Evolutionary conservation across 345 rosid species (phyloP).

Genomic region (Brassica incana): DNA sequence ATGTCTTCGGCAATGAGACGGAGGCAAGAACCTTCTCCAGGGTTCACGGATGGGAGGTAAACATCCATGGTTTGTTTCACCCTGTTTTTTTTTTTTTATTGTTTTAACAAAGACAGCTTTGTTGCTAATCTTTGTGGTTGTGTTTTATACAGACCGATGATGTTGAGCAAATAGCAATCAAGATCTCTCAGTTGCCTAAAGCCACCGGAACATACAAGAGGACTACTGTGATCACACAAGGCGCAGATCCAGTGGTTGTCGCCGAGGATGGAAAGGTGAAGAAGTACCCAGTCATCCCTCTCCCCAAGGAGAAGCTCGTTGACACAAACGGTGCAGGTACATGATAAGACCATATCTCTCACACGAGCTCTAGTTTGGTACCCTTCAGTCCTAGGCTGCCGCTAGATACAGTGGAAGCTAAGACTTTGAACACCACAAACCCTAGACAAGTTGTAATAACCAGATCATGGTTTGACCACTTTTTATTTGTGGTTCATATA

Average conservation of each 20-base stretch:
- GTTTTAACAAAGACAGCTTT: slow-evolving; percentile 6
- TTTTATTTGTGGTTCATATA: slow-evolving; percentile 18
- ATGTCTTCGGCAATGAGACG: slow-evolving; percentile 88
- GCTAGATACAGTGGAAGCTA: neutral
- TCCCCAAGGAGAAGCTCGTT: slow-evolving; percentile 88
- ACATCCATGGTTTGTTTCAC: neutral
- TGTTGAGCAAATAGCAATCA: slow-evolving; percentile 85
- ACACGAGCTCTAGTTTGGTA: neutral
- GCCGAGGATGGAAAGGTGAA: slow-evolving; percentile 94
- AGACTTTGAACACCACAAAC: neutral
- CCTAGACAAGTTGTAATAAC: neutral
- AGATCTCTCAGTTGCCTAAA: slow-evolving; percentile 85
- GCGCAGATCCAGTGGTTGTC: slow-evolving; percentile 89
- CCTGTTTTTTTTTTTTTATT: neutral
- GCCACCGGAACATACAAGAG: slow-evolving; percentile 88
- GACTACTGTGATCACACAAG: slow-evolving; percentile 93
- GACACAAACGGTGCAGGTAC: slow-evolving; percentile 98
- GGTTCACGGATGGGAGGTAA: slow-evolving; percentile 97
- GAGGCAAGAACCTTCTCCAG: slow-evolving; percentile 90
- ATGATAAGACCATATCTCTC: neutral
- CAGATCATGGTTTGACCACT: neutral
- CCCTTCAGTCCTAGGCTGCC: neutral
- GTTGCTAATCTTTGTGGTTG: neutral
- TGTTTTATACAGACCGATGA: slow-evolving; percentile 61
- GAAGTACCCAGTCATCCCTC: slow-evolving; percentile 65